Percentiles rank a stretch among this genome's conserved stretches.
Evolutionary conservation across 2,329 filamentous ascomycete genomes (phyloP).

Genomic region (Aureobasidium sp.): DNA sequence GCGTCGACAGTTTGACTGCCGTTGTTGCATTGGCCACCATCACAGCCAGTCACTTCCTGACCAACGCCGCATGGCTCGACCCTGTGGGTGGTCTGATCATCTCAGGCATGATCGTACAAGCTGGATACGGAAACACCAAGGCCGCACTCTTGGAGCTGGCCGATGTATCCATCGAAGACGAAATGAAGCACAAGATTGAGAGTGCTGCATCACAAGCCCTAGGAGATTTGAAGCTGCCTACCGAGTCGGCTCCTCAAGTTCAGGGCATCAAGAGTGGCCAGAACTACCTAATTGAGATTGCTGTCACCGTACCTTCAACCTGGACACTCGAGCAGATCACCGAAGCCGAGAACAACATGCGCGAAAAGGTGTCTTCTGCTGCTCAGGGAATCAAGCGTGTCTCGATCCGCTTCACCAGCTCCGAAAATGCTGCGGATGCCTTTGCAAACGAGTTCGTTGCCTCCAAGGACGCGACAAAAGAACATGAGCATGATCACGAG

Average conservation of each 20-base stretch:
- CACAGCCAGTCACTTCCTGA: constrained; percentile 79
- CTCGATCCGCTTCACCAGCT: constrained; percentile 72
- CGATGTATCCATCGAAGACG: constrained; percentile 81
- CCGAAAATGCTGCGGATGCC: constrained; percentile 49
- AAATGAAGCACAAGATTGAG: constrained; percentile 65
- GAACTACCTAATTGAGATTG: constrained; percentile 88
- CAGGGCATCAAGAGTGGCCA: constrained; percentile 93
- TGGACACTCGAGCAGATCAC: constrained; percentile 68
- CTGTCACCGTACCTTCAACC: constrained; percentile 66
- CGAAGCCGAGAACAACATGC: constrained; percentile 63
- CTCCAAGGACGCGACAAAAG: constrained; percentile 17
- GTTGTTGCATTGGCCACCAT: constrained; percentile 88
- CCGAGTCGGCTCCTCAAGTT: constrained; percentile 29
- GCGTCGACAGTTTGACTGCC: constrained; percentile 89
- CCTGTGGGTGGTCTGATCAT: constrained; percentile 89
- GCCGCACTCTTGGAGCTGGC: constrained; percentile 78
- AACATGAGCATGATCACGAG: constrained; percentile 21
- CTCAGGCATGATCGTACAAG: constrained; percentile 85
- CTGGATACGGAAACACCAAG: constrained; percentile 77
- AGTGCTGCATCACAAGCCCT: constrained; percentile 57
- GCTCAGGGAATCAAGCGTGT: constrained; percentile 79
- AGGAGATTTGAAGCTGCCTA: constrained; percentile 17
- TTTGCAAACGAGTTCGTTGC: constrained; percentile 62
- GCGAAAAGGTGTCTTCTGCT: constrained; percentile 62
- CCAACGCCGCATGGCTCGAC: constrained; percentile 85